phyloP scores from a whole-genome alignment of 768 basidiomycete genomes.

The Naematelia encephala region DNA sequence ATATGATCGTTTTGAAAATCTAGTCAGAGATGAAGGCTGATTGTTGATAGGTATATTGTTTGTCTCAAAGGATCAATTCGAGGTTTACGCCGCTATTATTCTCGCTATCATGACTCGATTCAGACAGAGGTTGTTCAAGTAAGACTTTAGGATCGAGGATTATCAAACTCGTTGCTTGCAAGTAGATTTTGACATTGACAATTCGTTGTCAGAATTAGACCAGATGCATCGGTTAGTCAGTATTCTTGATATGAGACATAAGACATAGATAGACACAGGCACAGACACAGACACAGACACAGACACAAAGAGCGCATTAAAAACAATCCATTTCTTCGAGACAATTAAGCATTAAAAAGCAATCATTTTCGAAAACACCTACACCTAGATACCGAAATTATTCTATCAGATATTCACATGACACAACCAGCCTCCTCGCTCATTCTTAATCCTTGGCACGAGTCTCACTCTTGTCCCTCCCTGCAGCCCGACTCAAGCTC shows the following conservation, averaged over 20 bases:
- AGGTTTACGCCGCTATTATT: slow-evolving; percentile 69
- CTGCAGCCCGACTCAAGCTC: slow-evolving; percentile 39
- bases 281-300: too few species aligned
- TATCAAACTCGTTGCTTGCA: too few species aligned
- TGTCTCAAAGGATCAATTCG: slow-evolving; percentile 96
- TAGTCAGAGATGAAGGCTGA: slow-evolving; percentile 1
- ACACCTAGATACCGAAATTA: background rate
- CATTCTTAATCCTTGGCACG: slow-evolving; percentile 1
- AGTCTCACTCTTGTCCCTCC: slow-evolving; percentile 17
- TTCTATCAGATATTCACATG: background rate
- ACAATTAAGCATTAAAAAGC: too few species aligned
- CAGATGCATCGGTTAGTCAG: too few species aligned
- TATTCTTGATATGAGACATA: too few species aligned
- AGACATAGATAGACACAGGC: too few species aligned
- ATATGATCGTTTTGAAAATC: background rate
- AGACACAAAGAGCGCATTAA: too few species aligned
- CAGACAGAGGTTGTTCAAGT: background rate
- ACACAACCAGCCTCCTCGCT: background rate
- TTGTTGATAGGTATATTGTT: slow-evolving; percentile 63
- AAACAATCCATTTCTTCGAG: too few species aligned
- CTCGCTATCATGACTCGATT: slow-evolving; percentile 18
- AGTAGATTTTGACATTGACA: too few species aligned
- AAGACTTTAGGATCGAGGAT: too few species aligned
- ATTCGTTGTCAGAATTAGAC: too few species aligned
- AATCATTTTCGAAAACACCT: too few species aligned